A percentile compares a stretch with the other conserved stretches of the same genome.
Conservation (phyloP, 768 basidiomycete species). For the Lactarius deliciosus region DNA sequence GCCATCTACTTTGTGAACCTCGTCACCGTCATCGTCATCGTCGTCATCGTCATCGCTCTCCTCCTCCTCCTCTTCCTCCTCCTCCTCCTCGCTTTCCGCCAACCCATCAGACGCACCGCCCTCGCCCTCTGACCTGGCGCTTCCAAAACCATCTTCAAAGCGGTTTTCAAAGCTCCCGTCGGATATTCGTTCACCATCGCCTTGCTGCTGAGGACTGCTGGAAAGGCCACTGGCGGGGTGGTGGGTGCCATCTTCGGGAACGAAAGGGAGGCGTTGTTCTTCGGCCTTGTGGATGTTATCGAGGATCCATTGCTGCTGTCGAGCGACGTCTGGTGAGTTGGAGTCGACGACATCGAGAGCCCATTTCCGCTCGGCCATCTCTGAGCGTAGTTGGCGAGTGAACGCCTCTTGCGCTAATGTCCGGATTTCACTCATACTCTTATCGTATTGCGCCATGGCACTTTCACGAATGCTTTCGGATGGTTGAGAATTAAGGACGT, state of each 20-base stretch:
- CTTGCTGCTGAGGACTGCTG: constrained; percentile 8
- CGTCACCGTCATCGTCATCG: constrained; percentile 1
- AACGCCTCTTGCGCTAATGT: constrained; percentile 26
- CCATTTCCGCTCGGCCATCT: constrained; percentile 29
- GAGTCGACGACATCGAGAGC: constrained; percentile 20
- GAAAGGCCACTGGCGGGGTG: constrained; percentile 1
- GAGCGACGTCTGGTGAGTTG: constrained; percentile 28
- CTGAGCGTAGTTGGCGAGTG: constrained; percentile 18
- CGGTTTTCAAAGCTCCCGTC: constrained; percentile 9
- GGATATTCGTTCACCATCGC: constrained; percentile 7
- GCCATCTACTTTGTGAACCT: neutral
- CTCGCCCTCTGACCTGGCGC: constrained; percentile 6
- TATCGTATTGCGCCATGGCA: constrained; percentile 18
- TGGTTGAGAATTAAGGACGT: constrained; percentile 9
- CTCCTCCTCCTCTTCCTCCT: constrained; percentile 15
- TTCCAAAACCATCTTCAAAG: constrained; percentile 9
- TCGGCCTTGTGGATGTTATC: constrained; percentile 26
- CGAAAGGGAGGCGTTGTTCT: neutral
- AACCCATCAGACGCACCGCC: neutral
- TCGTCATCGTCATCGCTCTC: constrained; percentile 14
- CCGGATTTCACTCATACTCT: constrained; percentile 26
- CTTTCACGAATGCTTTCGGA: constrained; percentile 16
- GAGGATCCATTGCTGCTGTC: constrained; percentile 30
- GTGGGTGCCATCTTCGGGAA: neutral
- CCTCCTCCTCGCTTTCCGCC: constrained; percentile 13